Base-by-base conservation (phyloP, 2,329 filamentous ascomycete genomes). In the Grosmannia huntii region DNA sequence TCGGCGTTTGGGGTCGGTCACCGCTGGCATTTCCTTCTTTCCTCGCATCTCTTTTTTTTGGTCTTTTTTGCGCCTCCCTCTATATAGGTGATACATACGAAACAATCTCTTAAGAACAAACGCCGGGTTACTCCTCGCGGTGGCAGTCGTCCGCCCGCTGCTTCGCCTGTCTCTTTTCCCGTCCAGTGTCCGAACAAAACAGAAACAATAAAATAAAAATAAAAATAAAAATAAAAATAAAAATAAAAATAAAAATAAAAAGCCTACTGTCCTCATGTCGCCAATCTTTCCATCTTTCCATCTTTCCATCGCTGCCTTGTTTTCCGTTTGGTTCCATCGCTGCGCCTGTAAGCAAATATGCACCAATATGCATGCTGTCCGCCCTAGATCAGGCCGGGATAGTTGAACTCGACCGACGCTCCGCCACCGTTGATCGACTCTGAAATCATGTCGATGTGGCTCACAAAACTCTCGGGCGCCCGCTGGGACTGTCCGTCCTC, bases 401-500 rank as follows among this genome's bases (percentile, higher is more conserved):
- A 56, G 28, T 33, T 46, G 31, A 46, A 55, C 19, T 59, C 57
- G 33, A 38, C 7, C 23, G 54, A 48, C 2, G 25, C 19, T 11
- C 55, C 56, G 48, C 59, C 60, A 14, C 21, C 44, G 51, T 57
- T 59, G 51, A 63, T 59, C 65, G 75, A 70, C 60, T 74, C 69
- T 55, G 70, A 73, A 49, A 77, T 64, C 59, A 76, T 68, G 63
- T 77, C 75, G 54, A 77, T 77, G 60, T 77, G 75, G 61, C 65
- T 73, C 14, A 71, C 71, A 59, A 71, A 75, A 61, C 63, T 68
- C 49, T 65, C 63, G 33, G 28, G 28, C 3, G 53, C n/a, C 33
- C 27, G 55, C 9, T 19, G 31, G 19, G 68, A 65, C 60, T 36
- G 25, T 2, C 66, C 70, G 62, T 66, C 69, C 63, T 69, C 73